phyloP scores from a whole-genome alignment of 148 eudicot species.

The Chenopodium album region DNA sequence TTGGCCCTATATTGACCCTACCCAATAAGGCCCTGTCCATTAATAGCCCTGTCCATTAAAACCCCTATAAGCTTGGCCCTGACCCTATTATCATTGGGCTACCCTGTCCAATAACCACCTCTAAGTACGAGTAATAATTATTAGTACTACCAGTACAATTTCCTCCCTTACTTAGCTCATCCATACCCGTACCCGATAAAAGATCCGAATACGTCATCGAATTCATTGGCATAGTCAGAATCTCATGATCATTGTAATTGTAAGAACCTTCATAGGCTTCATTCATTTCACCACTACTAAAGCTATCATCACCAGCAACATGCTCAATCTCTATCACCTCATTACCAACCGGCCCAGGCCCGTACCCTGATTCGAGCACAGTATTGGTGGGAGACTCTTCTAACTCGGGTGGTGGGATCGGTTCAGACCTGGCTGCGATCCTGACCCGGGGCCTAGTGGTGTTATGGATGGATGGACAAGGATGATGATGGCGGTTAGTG shows the following conservation, averaged over 20 bases:
- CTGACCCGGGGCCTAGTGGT: not conserved
- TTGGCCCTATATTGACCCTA: no score
- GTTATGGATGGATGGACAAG: constrained; percentile 39
- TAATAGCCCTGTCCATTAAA: no score
- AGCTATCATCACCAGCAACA: not conserved
- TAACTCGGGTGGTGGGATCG: not conserved
- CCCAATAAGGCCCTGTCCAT: no score
- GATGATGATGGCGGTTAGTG: constrained; percentile 58
- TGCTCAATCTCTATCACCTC: not conserved
- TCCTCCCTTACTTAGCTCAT: not conserved
- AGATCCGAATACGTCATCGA: constrained; percentile 18
- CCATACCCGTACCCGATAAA: constrained; percentile 26
- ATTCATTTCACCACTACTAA: constrained; percentile 6
- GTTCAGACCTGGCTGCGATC: not conserved
- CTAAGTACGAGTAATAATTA: not conserved
- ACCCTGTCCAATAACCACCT: no score
- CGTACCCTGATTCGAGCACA: not conserved
- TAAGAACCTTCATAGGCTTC: not conserved
- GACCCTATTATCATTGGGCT: no score
- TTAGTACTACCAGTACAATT: not conserved
- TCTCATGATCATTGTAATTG: not conserved
- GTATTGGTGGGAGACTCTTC: not conserved
- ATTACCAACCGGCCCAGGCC: not conserved
- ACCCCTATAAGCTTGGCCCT: no score
- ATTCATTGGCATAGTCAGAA: not conserved